Base-by-base conservation (phyloP, 148 eudicot genomes). In the Camellia sinensis region DNA sequence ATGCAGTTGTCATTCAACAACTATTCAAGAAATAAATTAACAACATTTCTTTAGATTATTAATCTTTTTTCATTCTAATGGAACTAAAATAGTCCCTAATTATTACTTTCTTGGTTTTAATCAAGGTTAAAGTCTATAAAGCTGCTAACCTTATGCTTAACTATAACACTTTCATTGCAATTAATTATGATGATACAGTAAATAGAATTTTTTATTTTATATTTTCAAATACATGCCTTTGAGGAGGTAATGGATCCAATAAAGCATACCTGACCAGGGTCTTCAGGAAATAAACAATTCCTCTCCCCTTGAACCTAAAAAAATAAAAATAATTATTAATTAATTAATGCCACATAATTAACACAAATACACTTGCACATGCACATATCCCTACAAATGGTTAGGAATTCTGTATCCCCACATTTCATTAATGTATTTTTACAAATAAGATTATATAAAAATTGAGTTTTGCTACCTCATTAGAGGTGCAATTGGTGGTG, bases 211-310 rank as follows among this genome's bases (percentile, higher is more conserved):
- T 40, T 15, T 21, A 0, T 65, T 15, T 40, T 50, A 17, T 57
- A 59, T 19, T 74, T 59, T 5, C 73, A 76, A 40, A 65, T 62
- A 74, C 67, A 82, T 79, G 87, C 79, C 82, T 84, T 87, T 84
- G 67, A 79, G 82, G 72, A 76, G 86, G 77, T 64, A 86, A 86
- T 83, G 81, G 90, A 86, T 87, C 90, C 87, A 80, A 85, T 88
- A 85, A 88, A 85, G 78, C 80, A 82, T 92, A 92, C 98, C 96
- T 93, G 94, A 65, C 95, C 95, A 86, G 98, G 92, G 87, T 93
- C 98, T 85, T 93, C 94, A 83, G 94, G 94, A 88, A 92, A 92
- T 82, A 89, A 89, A 83, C 90, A 85, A 87, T 86, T 91, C 77
- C 84, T 90, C 78, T 93, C 93, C 78, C 89, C 93, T 84, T 87